A percentile compares a stretch with the other conserved stretches of the same genome.
These are phyloP conservation scores for Ocimum tenuiflorum DNA, from an alignment of 257 asterid genomes.

Conservation along the genomic window DNA sequence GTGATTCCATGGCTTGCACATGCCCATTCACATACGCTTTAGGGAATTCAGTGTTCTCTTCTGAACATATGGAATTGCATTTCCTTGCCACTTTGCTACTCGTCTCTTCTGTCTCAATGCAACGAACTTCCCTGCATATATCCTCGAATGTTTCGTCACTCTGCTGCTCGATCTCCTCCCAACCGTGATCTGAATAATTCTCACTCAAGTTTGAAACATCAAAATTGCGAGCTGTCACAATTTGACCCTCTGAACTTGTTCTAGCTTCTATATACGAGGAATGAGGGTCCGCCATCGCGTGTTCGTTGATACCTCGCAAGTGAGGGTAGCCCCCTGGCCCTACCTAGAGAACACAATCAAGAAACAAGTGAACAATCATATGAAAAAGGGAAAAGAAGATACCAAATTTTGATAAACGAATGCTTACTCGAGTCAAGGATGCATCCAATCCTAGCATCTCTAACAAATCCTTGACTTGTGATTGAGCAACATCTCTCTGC, in stretches of 20 bases:
- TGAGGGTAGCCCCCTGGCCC: conserved; percentile 60
- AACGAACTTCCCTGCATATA: conserved; percentile 71
- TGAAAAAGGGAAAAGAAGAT: neutral
- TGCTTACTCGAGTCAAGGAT: conserved; percentile 40
- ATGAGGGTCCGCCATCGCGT: conserved; percentile 37
- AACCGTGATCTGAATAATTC: conserved; percentile 50
- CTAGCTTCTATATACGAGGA: conserved; percentile 35
- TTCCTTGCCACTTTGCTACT: conserved; percentile 26
- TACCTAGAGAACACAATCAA: conserved; percentile 37
- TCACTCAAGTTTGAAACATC: conserved; percentile 44
- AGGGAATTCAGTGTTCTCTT: conserved; percentile 25
- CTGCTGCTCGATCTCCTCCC: conserved; percentile 76
- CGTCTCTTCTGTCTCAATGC: conserved; percentile 38
- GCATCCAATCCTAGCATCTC: conserved; percentile 48
- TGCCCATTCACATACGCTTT: conserved; percentile 6
- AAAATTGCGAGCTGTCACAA: conserved; percentile 44
- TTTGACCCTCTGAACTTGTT: conserved; percentile 57
- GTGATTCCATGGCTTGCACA: neutral
- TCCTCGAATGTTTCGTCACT: conserved; percentile 66
- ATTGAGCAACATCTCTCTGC: conserved; percentile 81
- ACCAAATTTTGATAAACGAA: neutral
- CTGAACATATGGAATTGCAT: conserved; percentile 19
- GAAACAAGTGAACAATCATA: neutral
- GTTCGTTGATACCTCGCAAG: conserved; percentile 48
- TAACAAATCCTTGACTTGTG: conserved; percentile 64